phyloP scores from a whole-genome alignment of 306 rosid species.

The Castanea sativa region DNA sequence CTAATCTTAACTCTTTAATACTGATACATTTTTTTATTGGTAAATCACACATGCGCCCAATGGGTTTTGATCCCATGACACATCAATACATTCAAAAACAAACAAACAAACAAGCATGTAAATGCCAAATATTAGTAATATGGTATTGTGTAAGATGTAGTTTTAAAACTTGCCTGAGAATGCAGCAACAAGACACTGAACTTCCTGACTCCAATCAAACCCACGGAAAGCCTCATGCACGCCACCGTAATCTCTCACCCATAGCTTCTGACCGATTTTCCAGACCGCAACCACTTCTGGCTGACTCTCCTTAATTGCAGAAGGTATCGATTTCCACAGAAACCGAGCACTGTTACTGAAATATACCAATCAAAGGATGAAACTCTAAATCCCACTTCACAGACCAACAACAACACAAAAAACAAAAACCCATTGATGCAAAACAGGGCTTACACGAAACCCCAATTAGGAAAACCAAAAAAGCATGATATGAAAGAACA shows the following conservation, averaged over 20 bases:
- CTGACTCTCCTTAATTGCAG: slow-evolving; percentile 59
- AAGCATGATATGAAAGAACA: no score
- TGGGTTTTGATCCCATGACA: no score
- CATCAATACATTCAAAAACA: no score
- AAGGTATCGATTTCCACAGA: slow-evolving; percentile 88
- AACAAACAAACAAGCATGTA: no score
- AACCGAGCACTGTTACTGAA: slow-evolving; percentile 90
- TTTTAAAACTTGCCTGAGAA: slow-evolving; percentile 72
- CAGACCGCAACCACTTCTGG: slow-evolving; percentile 75
- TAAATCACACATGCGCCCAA: no score
- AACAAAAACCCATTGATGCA: not conserved
- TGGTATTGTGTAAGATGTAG: not conserved
- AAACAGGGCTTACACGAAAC: no score
- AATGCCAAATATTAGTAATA: no score
- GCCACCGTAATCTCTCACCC: slow-evolving; percentile 69
- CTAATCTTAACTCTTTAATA: no score
- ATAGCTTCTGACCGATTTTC: slow-evolving; percentile 80
- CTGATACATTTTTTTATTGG: no score
- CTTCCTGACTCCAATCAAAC: slow-evolving; percentile 78
- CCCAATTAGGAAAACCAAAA: no score
- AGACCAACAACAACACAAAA: not conserved
- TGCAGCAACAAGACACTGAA: slow-evolving; percentile 63
- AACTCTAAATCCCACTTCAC: no score
- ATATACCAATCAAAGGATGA: slow-evolving; percentile 1
- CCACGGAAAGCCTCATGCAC: slow-evolving; percentile 72